Conservation (phyloP, 768 basidiomycete species). For the Leccinum sublutescens region DNA sequence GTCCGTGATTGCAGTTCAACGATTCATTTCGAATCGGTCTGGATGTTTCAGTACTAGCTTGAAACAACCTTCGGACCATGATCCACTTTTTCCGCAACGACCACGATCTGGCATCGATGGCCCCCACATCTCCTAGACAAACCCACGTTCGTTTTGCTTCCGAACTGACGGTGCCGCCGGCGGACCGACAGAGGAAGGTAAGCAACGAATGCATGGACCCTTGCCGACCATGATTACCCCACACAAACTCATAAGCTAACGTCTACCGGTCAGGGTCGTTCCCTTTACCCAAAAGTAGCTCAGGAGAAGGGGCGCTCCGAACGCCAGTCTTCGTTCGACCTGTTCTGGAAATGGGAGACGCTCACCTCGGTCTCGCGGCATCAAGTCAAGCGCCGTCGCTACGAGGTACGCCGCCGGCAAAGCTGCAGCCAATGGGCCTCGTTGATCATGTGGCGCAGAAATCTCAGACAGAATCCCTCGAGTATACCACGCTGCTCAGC, state of each 20-base stretch:
- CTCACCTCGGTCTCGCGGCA: conserved; percentile 26
- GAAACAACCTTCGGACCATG: neutral
- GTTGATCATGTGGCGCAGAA: conserved; percentile 1
- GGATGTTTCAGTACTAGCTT: neutral
- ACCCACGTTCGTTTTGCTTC: conserved; percentile 34
- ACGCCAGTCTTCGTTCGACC: conserved; percentile 35
- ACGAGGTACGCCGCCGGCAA: conserved; percentile 9
- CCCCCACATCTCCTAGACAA: conserved; percentile 11
- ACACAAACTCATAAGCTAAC: neutral
- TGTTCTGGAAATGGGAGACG: conserved; percentile 36
- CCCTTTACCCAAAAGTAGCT: conserved; percentile 42
- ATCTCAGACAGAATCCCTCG: neutral
- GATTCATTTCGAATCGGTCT: conserved; percentile 14
- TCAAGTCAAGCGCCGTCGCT: neutral
- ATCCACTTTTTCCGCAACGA: neutral
- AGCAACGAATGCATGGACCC: neutral
- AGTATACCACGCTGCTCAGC: neutral
- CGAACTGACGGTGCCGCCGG: conserved; percentile 31
- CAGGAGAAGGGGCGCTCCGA: conserved; percentile 36
- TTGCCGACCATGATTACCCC: neutral
- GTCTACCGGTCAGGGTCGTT: conserved; percentile 16
- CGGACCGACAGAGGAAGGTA: conserved; percentile 35
- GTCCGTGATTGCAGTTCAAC: neutral
- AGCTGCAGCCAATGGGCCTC: neutral
- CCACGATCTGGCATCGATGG: conserved; percentile 26